Evolutionary conservation across 108 stramenopile species (phyloP).

Genomic region (Skeletonema grethae): DNA sequence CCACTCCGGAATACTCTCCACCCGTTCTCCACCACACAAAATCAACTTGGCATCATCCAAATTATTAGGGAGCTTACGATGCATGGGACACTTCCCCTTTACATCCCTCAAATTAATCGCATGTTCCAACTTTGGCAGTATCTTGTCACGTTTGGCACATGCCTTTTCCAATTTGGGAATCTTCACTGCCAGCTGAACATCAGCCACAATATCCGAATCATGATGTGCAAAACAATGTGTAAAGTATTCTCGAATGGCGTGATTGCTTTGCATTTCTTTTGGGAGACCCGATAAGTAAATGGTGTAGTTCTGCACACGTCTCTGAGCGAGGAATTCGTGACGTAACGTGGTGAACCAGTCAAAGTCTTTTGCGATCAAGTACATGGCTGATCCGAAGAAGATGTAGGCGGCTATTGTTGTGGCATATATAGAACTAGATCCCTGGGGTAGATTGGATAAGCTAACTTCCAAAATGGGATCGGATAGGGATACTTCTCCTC

Average conservation of each 20-base stretch:
- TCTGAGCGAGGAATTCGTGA: slow-evolving; percentile 41
- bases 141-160: slow-evolving; percentile 45
- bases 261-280: slow-evolving; percentile 35
- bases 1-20: slow-evolving; percentile 30
- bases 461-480: slow-evolving; percentile 44
- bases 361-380: slow-evolving; percentile 58
- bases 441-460: slow-evolving; percentile 50
- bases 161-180: slow-evolving; percentile 53
- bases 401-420: slow-evolving; percentile 66
- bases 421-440: slow-evolving; percentile 41
- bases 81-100: slow-evolving; percentile 39
- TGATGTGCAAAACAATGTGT: slow-evolving; percentile 40
- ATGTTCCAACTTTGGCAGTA: slow-evolving; percentile 63
- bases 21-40: slow-evolving; percentile 16
- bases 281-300: slow-evolving; percentile 54
- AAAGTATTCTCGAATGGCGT: slow-evolving; percentile 50
- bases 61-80: not conserved
- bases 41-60: slow-evolving; percentile 19
- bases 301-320: slow-evolving; percentile 49
- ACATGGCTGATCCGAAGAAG: slow-evolving; percentile 72
- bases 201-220: slow-evolving; percentile 29
- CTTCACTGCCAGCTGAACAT: slow-evolving; percentile 52
- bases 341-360: slow-evolving; percentile 62
- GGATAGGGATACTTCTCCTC: slow-evolving; percentile 5
- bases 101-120: slow-evolving; percentile 52